phyloP scores from a whole-genome alignment of 2,329 filamentous ascomycete genomes.

The Fusarium pininemorale region DNA sequence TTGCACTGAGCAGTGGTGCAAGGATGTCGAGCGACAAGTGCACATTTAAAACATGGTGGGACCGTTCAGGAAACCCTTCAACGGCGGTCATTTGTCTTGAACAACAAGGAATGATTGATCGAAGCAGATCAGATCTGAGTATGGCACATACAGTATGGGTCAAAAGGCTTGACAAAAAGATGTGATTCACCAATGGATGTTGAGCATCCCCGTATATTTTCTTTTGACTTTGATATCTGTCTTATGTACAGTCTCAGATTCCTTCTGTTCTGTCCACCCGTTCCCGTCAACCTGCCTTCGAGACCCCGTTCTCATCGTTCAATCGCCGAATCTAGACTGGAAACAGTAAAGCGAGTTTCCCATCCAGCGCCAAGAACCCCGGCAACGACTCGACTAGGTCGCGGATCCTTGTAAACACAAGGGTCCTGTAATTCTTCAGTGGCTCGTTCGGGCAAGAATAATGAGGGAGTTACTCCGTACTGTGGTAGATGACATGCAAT shows the following conservation, averaged over 20 bases:
- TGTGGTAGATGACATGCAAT: neutral
- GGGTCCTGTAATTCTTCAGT: slow-evolving; percentile 25
- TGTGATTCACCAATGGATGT: slow-evolving; percentile 3
- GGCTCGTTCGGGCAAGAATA: slow-evolving; percentile 23
- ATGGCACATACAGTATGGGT: neutral
- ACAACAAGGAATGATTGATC: slow-evolving; percentile 17
- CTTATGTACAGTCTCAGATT: slow-evolving; percentile 4
- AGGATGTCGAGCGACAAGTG: slow-evolving; percentile 18
- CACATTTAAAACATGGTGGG: slow-evolving; percentile 31
- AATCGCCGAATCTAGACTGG: slow-evolving; percentile 13
- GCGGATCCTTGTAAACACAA: slow-evolving; percentile 20
- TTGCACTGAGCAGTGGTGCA: slow-evolving; percentile 24
- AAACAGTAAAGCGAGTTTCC: slow-evolving; percentile 17
- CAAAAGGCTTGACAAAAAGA: slow-evolving; percentile 2
- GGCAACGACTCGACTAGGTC: slow-evolving; percentile 10
- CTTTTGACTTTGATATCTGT: neutral
- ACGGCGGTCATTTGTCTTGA: slow-evolving; percentile 28
- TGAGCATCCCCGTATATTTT: neutral
- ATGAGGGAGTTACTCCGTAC: neutral
- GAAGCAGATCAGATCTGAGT: neutral
- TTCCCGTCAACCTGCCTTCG: neutral
- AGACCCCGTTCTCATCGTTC: slow-evolving; percentile 8
- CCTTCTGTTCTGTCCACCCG: slow-evolving; percentile 9
- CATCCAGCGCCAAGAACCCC: slow-evolving; percentile 4
- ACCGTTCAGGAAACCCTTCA: slow-evolving; percentile 15